Conservation (phyloP, 1,284 basidiomycete genomes). For the Heliocybe sulcata region DNA sequence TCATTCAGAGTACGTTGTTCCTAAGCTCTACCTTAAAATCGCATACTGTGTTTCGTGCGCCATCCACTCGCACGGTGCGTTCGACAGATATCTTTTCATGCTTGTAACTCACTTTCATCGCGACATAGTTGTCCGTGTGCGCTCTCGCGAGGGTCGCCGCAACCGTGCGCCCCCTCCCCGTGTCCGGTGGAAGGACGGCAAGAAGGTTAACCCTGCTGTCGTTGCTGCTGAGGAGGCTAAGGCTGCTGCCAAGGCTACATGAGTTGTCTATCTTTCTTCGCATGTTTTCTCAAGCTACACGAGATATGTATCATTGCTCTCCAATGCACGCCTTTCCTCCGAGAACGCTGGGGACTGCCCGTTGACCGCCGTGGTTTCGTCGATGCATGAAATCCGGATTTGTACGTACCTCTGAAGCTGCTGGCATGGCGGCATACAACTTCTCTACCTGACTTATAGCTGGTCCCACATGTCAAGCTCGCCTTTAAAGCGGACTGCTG, state of each 20-base stretch:
- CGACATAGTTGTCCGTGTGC: slow-evolving; percentile 82
- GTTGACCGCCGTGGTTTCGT: no score
- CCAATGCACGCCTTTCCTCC: slow-evolving; percentile 5
- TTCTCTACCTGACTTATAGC: no score
- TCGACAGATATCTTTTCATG: slow-evolving; percentile 1
- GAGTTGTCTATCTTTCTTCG: slow-evolving; percentile 17
- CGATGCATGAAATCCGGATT: no score
- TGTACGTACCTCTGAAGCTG: no score
- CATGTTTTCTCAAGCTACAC: slow-evolving; percentile 1
- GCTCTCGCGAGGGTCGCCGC: slow-evolving; percentile 87
- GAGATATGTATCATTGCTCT: slow-evolving; percentile 12
- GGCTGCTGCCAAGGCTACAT: slow-evolving; percentile 23
- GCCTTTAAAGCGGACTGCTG: no score
- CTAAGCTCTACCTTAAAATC: slow-evolving; percentile 99
- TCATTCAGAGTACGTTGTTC: slow-evolving; percentile 85
- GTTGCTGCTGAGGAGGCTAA: slow-evolving; percentile 46
- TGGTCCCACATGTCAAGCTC: no score
- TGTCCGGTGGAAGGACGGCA: slow-evolving; percentile 96
- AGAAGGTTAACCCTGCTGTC: slow-evolving; percentile 81
- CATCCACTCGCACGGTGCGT: slow-evolving; percentile 94
- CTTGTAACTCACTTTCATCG: not conserved
- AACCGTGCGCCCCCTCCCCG: slow-evolving; percentile 96
- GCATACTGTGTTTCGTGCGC: slow-evolving; percentile 99
- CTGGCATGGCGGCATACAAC: no score
- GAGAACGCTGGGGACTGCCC: no score